phyloP scores from a whole-genome alignment of 345 rosid species.

The Rhodamnia argentea region DNA sequence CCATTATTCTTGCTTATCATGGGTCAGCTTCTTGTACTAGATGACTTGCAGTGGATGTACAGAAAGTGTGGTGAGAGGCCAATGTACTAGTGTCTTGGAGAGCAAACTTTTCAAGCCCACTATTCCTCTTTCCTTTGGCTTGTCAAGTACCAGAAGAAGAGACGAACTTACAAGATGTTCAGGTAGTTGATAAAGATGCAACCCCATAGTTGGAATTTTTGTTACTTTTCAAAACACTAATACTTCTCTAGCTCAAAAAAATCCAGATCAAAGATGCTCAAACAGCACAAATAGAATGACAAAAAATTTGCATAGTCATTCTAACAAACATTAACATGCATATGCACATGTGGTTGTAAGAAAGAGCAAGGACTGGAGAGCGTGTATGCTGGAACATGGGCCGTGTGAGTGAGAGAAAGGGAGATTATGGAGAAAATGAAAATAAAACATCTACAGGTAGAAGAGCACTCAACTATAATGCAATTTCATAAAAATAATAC shows the following conservation, averaged over 20 bases:
- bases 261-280: background rate
- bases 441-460: background rate
- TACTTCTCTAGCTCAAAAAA: background rate
- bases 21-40: background rate
- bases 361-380: background rate
- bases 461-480: background rate
- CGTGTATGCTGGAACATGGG: background rate
- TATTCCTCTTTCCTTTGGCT: background rate
- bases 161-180: background rate
- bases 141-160: background rate
- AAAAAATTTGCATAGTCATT: background rate
- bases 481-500: background rate
- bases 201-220: background rate
- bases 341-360: background rate
- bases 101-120: background rate
- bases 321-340: background rate
- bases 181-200: background rate
- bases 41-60: background rate
- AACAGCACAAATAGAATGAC: background rate
- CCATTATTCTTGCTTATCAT: background rate
- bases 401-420: background rate
- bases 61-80: background rate
- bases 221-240: background rate
- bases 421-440: background rate
- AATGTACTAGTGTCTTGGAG: background rate